Base-by-base conservation (phyloP, 2,329 filamentous ascomycete genomes). In the Aaosphaeria arxii region DNA sequence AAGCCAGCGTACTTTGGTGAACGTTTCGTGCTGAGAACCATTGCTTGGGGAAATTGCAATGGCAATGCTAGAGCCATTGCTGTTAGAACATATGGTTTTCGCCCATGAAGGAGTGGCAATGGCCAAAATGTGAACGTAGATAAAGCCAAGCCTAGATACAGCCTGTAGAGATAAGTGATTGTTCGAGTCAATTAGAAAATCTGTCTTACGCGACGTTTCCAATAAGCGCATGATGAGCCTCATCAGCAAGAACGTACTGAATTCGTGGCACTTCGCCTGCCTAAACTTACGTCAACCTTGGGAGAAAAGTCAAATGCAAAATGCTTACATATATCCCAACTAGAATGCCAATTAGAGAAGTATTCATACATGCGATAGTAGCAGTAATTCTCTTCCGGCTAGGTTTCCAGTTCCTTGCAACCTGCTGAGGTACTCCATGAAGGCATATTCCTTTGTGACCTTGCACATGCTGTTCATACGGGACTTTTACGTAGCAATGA, bases 231-330 rank as follows among this genome's bases (percentile, higher is more conserved):
- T 81, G 77, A 58, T 89, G 86, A 40, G 81, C 71, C 51, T 84
- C 77, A 57, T 91, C 87, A 28, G 83, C 83, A 53, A 91, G 81
- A 58, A 84, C 85, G 64, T 90, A 90, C 62, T 91, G 87, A 29
- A 91, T 88, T 4, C 84, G 82, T n/a, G 88, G 87, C 1, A 90
- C 87, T 56, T 90, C 79, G 3, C 88, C 88, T 46, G 86, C 85
- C 73, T 74, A 58, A 24, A 24, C 2, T 24, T 24, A 24, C 17
- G 17, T 24, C 17, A 24, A 24, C 17, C 17, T 35, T 62, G 31
- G 58, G 47, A 53, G 6, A 49, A 32, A 28, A 9, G 31, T 43
- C 7, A 11, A 4, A 7, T 47, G 24, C 51, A 35, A 3, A 9
- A 5, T 17, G 49, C 72, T 61, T 51, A 72, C 75, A 63, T 91